Evolutionary conservation across 2,329 filamentous ascomycete genomes (phyloP).

Genomic region (Trichoderma lentiforme): DNA sequence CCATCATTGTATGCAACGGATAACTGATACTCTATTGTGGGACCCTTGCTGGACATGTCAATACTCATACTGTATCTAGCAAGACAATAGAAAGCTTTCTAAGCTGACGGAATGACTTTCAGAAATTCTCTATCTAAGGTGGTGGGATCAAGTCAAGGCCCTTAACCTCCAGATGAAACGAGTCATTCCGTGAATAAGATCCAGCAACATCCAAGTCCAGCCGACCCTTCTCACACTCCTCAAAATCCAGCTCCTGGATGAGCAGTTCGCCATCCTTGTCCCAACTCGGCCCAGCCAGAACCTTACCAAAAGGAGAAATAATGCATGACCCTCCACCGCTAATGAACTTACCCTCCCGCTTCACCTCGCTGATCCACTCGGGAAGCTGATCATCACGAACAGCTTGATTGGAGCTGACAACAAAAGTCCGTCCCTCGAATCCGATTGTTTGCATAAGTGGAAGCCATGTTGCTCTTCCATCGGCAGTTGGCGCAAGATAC

Average conservation of each 20-base stretch:
- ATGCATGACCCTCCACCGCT: constrained; percentile 1
- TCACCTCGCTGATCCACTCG: not conserved
- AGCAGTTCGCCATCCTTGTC: not conserved
- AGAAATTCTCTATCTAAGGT: not conserved
- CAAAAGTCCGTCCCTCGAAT: constrained; percentile 1
- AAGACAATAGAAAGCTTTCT: not conserved
- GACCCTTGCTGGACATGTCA: not conserved
- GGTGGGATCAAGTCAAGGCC: constrained; percentile 5
- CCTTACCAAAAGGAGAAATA: not conserved
- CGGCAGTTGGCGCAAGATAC: not conserved
- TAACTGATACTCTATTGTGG: not conserved
- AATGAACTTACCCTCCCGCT: not conserved
- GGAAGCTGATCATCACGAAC: not conserved
- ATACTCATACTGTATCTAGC: not conserved
- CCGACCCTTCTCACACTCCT: not conserved
- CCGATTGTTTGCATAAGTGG: constrained; percentile 6
- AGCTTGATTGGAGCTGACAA: not conserved
- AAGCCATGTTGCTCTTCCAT: not conserved
- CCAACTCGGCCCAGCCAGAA: not conserved
- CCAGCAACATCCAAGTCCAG: constrained; percentile 8
- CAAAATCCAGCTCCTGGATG: not conserved
- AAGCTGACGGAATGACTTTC: not conserved
- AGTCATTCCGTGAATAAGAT: constrained; percentile 13
- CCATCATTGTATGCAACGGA: not conserved
- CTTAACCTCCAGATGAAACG: not conserved